Base-by-base conservation (phyloP, 2,329 filamentous ascomycete genomes). In the Chrysoporthe austroafricana region DNA sequence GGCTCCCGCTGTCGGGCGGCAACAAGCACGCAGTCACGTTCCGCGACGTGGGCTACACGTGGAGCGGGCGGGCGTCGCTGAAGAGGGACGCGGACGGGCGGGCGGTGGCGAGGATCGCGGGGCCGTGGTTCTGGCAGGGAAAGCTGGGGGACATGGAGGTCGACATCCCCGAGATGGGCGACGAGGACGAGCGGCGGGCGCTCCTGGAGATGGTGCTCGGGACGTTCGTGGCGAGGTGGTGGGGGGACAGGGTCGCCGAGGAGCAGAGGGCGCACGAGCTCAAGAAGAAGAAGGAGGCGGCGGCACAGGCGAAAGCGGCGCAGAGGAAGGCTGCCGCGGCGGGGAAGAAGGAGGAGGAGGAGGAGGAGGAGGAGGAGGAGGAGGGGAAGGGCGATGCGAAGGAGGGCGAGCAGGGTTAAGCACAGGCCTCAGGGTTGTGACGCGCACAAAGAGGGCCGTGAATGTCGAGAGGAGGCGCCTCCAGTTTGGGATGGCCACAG, bases 61-160 rank as follows among this genome's bases (percentile, higher is more conserved):
- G 68, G 68, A 62, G 62, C n/a, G 68, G 68, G 26, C 67, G 58
- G 50, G 59, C 62, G 58, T 57, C 60, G 62, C 63, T 67, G 58
- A 62, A 48, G 16, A 43, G 63, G 11, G 68, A 69, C 44, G 48
- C 57, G 44, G 68, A 65, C 52, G 62, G 52, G 34, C 48, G 32
- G 14, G 57, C 64, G 5, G 62, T 69, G 16, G 68, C 68, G 8
- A 58, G 43, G 50, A 56, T 69, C 56, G 52, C 50, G 14, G 66
- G 61, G 58, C 62, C 58, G 26, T 64, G 68, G 65, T 67, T 69
- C 58, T 67, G 56, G 26, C 65, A 69, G 44, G 68, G 68, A 6
- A 69, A 69, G 44, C 52, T 69, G 18, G 68, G 63, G n/a, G 68
- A 69, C 34, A 42, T 69, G 36, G 68, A 69, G 46, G 13, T 69